Evolutionary conservation across 768 basidiomycete genomes (phyloP), one percentile per base, ranked within the genome.

Genomic region (Suillus spraguei): DNA sequence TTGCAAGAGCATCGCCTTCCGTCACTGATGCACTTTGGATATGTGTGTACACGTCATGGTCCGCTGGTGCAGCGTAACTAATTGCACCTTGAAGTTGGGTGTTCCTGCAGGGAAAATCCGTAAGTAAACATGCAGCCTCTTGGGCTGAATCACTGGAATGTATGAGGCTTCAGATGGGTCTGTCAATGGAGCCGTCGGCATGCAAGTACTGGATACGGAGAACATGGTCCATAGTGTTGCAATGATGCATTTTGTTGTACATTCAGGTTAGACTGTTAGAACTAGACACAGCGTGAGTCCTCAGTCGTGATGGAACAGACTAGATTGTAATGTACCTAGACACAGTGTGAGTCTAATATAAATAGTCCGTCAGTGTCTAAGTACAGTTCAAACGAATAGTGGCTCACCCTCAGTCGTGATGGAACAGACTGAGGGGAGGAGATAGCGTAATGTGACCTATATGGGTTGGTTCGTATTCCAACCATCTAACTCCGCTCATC

Each of bases 1-100:
- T 89, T 0, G 91, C 89, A 77, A 93, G 89, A 24, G 92, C 92
- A 68, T 92, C 90, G 35, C 89, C 90, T 60, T 87, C 83, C 16
- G 78, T 82, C 49, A 52, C 50, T 32, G 56, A 20, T 41, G 56
- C 63, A 66, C 73, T 68, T 44, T 75, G 70, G 55, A 70, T 67
- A 69, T 38, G 77, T 64, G 22, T 63, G 60, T 58, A 71, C 70
- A 41, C 74, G n/a, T n/a, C 67, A 52, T 65, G 74, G 20, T 71
- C 70, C 63, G 65, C 70, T 59, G 59, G 65, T 59, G 63, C 70
- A 71, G 67, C 56, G 49, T 63, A 16, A 32, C 46, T 55, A 1
- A 63, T 50, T 33, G 60, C 63, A 46, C 77, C 67, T 52, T 78
- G n/a, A n/a, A n/a, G n/a, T n/a, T n/a, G 74, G 39, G 69, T 69